Evolutionary conservation across 495 filamentous ascomycete genomes (phyloP).

Genomic region (Schizothecium vesticola): DNA sequence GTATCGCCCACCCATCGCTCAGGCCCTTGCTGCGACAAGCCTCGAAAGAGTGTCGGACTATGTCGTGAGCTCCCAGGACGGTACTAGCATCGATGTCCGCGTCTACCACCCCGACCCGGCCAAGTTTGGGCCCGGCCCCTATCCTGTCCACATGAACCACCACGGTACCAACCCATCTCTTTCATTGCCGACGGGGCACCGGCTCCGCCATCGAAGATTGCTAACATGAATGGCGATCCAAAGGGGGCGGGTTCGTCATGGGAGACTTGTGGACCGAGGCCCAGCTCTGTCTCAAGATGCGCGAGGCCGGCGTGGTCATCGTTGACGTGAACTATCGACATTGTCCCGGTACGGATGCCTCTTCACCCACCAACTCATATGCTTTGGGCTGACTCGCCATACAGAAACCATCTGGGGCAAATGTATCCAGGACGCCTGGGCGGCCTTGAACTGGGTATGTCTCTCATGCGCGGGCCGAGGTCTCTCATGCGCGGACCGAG

Average conservation of each 20-base stretch:
- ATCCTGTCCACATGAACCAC: constrained; percentile 45
- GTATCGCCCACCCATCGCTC: constrained; percentile 32
- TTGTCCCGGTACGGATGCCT: constrained; percentile 31
- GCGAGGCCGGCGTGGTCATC: constrained; percentile 37
- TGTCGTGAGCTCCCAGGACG: constrained; percentile 36
- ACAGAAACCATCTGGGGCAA: constrained; percentile 43
- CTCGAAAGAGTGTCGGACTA: constrained; percentile 34
- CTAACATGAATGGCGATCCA: background rate
- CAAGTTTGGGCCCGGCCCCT: constrained; percentile 34
- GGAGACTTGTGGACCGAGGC: constrained; percentile 44
- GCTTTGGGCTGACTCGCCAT: background rate
- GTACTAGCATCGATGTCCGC: constrained; percentile 34
- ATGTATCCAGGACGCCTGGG: constrained; percentile 44
- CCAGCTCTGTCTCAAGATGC: constrained; percentile 41
- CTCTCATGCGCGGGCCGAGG: constrained; percentile 1
- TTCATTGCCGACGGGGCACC: background rate
- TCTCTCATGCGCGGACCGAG: background rate
- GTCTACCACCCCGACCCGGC: constrained; percentile 42
- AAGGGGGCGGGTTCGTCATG: constrained; percentile 41
- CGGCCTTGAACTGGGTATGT: constrained; percentile 36
- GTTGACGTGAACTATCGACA: constrained; percentile 51
- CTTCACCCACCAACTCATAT: background rate
- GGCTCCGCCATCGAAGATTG: background rate
- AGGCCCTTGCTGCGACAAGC: constrained; percentile 32
- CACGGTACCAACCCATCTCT: constrained; percentile 33